Evolutionary conservation across 495 filamentous ascomycete species (phyloP).

Genomic region (Aspergillus funiculosus): DNA sequence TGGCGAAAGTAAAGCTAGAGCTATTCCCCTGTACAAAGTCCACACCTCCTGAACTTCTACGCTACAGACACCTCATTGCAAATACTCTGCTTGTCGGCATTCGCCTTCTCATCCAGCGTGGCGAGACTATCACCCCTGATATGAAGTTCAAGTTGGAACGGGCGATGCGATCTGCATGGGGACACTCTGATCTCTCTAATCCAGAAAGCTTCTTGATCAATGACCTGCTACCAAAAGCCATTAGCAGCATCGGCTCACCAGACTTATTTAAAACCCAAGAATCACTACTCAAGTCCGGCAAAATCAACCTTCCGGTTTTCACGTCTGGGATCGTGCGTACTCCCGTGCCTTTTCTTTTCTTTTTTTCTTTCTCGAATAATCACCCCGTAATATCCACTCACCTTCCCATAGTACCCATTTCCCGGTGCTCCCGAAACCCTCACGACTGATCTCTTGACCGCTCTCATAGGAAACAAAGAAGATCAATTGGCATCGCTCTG

Average conservation of each 20-base stretch:
- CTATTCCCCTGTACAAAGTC: slow-evolving; percentile 20
- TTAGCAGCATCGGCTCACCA: slow-evolving; percentile 16
- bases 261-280: slow-evolving; percentile 8
- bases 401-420: slow-evolving; percentile 20
- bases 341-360: background rate
- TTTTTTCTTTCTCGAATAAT: background rate
- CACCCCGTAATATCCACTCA: slow-evolving; percentile 6
- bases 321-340: slow-evolving; percentile 20
- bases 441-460: slow-evolving; percentile 20
- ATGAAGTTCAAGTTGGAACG: slow-evolving; percentile 23
- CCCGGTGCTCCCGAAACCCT: slow-evolving; percentile 17
- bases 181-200: slow-evolving; percentile 20
- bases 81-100: slow-evolving; percentile 22
- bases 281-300: slow-evolving; percentile 3
- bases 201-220: slow-evolving; percentile 22
- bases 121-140: slow-evolving; percentile 14
- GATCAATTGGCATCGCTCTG: slow-evolving; percentile 19
- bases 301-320: slow-evolving; percentile 10
- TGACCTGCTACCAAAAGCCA: slow-evolving; percentile 19
- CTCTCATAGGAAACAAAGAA: slow-evolving; percentile 15
- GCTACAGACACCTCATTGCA: slow-evolving; percentile 19
- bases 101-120: slow-evolving; percentile 23
- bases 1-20: slow-evolving; percentile 21
- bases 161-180: slow-evolving; percentile 23
- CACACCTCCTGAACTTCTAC: slow-evolving; percentile 9